These are phyloP conservation scores for Kluyveromyces starmeri DNA, from an alignment of 805 yeast species.

Conservation along the genomic window DNA sequence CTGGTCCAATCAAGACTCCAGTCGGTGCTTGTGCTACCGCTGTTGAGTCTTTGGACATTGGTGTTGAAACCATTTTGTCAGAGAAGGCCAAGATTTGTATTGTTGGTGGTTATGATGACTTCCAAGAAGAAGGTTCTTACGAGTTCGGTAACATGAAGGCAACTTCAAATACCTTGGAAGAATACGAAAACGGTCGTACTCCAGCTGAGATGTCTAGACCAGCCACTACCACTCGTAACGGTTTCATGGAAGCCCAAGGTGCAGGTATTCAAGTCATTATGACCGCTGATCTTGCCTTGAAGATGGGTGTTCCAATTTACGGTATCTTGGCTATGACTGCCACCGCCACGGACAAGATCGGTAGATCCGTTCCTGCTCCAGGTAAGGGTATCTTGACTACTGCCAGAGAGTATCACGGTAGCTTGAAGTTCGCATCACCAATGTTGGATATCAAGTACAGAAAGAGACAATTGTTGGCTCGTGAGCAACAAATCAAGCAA, in stretches of 20 bases:
- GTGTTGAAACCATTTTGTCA: slow-evolving; percentile 84
- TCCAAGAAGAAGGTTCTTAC: slow-evolving; percentile 97
- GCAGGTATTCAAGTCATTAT: slow-evolving; percentile 95
- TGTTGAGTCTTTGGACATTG: slow-evolving; percentile 92
- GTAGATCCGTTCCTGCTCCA: slow-evolving; percentile 99
- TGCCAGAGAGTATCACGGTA: slow-evolving; percentile 87
- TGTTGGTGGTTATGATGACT: slow-evolving; percentile 99
- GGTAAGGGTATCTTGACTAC: slow-evolving; percentile 99
- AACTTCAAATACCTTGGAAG: slow-evolving; percentile 82
- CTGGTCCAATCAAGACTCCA: slow-evolving; percentile 99
- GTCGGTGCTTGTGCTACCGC: slow-evolving; percentile 99
- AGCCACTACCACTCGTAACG: slow-evolving; percentile 88
- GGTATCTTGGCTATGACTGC: slow-evolving; percentile 92
- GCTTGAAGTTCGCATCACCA: slow-evolving; percentile 68
- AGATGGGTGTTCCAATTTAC: slow-evolving; percentile 99
- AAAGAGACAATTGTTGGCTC: slow-evolving; percentile 75
- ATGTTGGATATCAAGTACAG: slow-evolving; percentile 88
- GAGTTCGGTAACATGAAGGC: slow-evolving; percentile 99
- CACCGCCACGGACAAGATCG: slow-evolving; percentile 97
- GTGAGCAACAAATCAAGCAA: slow-evolving; percentile 64
- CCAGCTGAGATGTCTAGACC: slow-evolving; percentile 99
- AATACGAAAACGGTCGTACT: slow-evolving; percentile 91
- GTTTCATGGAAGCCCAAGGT: slow-evolving; percentile 99
- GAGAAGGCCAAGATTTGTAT: slow-evolving; percentile 95
- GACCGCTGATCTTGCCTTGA: slow-evolving; percentile 88